Percentiles rank a stretch among this genome's conserved stretches.
Evolutionary conservation across 2,329 filamentous ascomycete species (phyloP).

Genomic region (Pseudonectria foliicola): DNA sequence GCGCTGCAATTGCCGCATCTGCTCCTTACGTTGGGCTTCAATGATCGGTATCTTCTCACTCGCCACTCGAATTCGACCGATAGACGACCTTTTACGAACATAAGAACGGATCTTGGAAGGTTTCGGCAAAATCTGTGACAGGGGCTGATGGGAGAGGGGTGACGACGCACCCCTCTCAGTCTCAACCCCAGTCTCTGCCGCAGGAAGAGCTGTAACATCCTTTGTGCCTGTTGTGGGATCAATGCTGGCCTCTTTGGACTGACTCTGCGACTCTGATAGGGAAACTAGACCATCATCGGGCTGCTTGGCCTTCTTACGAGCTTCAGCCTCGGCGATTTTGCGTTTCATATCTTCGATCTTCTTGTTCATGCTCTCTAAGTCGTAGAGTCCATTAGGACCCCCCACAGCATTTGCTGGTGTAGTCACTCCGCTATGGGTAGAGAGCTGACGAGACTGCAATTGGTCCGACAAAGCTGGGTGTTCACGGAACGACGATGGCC

Average conservation of each 20-base stretch:
- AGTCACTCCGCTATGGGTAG: slow-evolving; percentile 32
- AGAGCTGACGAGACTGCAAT: slow-evolving; percentile 29
- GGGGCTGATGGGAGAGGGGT: slow-evolving; percentile 4
- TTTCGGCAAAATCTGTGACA: slow-evolving; percentile 3
- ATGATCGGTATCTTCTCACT: slow-evolving; percentile 31
- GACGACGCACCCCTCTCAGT: slow-evolving; percentile 3
- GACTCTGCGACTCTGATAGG: slow-evolving; percentile 16
- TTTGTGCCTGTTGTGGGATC: slow-evolving; percentile 7
- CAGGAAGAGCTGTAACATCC: slow-evolving; percentile 1
- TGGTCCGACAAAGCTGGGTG: slow-evolving; percentile 38
- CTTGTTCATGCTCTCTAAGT: slow-evolving; percentile 45
- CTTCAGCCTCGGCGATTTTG: slow-evolving; percentile 52
- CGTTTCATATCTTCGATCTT: slow-evolving; percentile 55
- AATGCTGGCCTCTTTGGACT: slow-evolving; percentile 20
- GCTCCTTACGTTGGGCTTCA: slow-evolving; percentile 28
- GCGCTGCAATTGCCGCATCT: slow-evolving; percentile 39
- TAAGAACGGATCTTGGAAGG: slow-evolving; percentile 11
- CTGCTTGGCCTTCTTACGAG: slow-evolving; percentile 40
- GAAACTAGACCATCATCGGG: slow-evolving; percentile 26
- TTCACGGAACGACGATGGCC: slow-evolving; percentile 34
- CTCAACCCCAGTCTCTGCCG: background rate
- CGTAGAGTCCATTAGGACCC: slow-evolving; percentile 29
- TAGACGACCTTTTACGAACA: slow-evolving; percentile 7
- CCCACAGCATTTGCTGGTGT: slow-evolving; percentile 31
- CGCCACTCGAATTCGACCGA: slow-evolving; percentile 26